Evolutionary conservation across 225 moss, liverwort and hornwort genomes (phyloP).

Genomic region (Thuidium tamariscinum): DNA sequence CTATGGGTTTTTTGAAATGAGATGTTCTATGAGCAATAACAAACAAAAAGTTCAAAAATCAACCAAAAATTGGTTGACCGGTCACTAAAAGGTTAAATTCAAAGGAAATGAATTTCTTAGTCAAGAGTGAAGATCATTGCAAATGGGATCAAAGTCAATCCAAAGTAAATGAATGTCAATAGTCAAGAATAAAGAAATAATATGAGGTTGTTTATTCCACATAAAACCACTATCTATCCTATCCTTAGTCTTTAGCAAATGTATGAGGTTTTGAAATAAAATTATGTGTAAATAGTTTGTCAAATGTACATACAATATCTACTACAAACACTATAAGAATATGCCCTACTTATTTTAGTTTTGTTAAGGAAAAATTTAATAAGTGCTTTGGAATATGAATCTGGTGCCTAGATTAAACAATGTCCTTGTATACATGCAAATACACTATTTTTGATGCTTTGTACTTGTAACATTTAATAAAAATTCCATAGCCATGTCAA

Average conservation of each 20-base stretch:
- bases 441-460: neutral
- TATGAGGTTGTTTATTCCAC: rapidly evolving
- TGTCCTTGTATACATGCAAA: rapidly evolving
- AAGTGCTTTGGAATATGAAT: neutral
- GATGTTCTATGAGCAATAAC: too few relatives aligned
- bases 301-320: neutral
- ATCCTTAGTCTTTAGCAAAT: neutral
- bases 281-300: neutral
- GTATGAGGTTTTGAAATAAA: neutral
- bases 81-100: too few relatives aligned
- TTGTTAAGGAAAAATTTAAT: neutral
- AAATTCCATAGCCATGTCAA: too few relatives aligned
- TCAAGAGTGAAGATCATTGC: neutral
- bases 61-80: too few relatives aligned
- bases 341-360: neutral
- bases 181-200: rapidly evolving
- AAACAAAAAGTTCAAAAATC: too few relatives aligned
- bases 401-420: too few relatives aligned
- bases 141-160: too few relatives aligned
- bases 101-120: neutral
- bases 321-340: rapidly evolving
- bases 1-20: too few relatives aligned
- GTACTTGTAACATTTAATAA: too few relatives aligned
- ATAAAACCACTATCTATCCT: rapidly evolving
- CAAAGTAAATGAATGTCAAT: too few relatives aligned